Percentiles rank a stretch among this genome's conserved stretches.
Evolutionary conservation across 2,329 filamentous ascomycete species (phyloP).

Genomic region (Cryphonectria radicalis): DNA sequence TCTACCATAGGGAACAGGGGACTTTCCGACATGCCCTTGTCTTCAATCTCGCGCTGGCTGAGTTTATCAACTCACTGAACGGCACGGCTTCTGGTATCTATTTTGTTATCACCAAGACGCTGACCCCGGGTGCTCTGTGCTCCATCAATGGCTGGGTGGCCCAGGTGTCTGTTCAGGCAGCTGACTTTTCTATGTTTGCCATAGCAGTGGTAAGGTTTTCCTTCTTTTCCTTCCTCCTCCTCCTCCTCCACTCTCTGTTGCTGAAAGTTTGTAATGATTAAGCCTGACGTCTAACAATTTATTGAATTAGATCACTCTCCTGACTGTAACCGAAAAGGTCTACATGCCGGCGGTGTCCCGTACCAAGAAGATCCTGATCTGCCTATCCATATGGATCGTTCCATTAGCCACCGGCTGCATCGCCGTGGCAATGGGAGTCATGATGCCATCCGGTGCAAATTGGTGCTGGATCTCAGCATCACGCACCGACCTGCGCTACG

Average conservation of each 20-base stretch:
- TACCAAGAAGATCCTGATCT: constrained; percentile 39
- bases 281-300: background rate
- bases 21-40: constrained; percentile 13
- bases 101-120: constrained; percentile 36
- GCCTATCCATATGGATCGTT: constrained; percentile 45
- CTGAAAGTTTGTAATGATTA: too few species aligned
- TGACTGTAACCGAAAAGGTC: constrained; percentile 36
- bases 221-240: too few species aligned
- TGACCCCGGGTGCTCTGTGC: constrained; percentile 41
- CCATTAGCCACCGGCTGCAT: constrained; percentile 44
- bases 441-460: constrained; percentile 43
- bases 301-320: constrained; percentile 6
- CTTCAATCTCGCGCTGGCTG: constrained; percentile 28
- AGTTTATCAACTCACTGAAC: constrained; percentile 47
- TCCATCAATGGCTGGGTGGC: constrained; percentile 49
- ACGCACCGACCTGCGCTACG: constrained; percentile 45
- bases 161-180: constrained; percentile 50
- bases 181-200: constrained; percentile 48
- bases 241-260: too few species aligned
- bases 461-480: constrained; percentile 52
- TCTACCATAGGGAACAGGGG: constrained; percentile 7
- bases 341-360: constrained; percentile 39
- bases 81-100: constrained; percentile 47
- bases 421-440: constrained; percentile 36
- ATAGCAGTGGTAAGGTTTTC: constrained; percentile 43